Base-by-base conservation (phyloP, 345 rosid species). In the Heritiera fomes region DNA sequence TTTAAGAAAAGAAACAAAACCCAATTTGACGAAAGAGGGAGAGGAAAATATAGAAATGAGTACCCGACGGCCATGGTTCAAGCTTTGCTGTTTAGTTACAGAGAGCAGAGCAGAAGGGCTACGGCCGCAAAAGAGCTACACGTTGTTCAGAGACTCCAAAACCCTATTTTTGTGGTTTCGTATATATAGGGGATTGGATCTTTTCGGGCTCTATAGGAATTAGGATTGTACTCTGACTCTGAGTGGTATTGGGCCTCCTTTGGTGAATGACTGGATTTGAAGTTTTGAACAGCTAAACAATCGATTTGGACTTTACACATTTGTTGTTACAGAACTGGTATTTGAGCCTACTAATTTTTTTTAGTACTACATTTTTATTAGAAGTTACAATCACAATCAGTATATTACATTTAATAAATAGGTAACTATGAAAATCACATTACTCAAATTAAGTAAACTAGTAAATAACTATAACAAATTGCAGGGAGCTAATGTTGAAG, bases 11-110 rank as follows among this genome's bases (percentile, higher is more conserved):
- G 10, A 41, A 74, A 3, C 47, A 7, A 9, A 41, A 74, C 28
- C 77, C 32, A 55, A 55, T 15, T 28, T 20, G 15, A 60, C 18
- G 5, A 7, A 49, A 6, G 9, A 49, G 32, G 43, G 8, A 13
- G 66, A 56, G 23, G 63, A 58, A 12, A 10, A 47, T 38, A 69
- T 41, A 46, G 59, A 62, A 47, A 55, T 55, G 53, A 56, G 34
- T 77, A 77, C 80, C 80, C 80, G 18, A 77, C 75, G 56, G 80
- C 75, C 80, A 77, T 77, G 56, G 55, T 43, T 77, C 66, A 58
- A 67, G 74, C 80, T 77, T 17, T 53, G 77, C 28, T 34, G 30
- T 40, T 77, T 18, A 12, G 41, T 59, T 58, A 46, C 47, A 47
- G 28, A 64, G 41, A 7, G 62, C 74, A 23, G 40, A 47, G 55